Base-by-base conservation (phyloP, 192 early-diverging fungal species). In the Jimgerdemannia flammicorona region DNA sequence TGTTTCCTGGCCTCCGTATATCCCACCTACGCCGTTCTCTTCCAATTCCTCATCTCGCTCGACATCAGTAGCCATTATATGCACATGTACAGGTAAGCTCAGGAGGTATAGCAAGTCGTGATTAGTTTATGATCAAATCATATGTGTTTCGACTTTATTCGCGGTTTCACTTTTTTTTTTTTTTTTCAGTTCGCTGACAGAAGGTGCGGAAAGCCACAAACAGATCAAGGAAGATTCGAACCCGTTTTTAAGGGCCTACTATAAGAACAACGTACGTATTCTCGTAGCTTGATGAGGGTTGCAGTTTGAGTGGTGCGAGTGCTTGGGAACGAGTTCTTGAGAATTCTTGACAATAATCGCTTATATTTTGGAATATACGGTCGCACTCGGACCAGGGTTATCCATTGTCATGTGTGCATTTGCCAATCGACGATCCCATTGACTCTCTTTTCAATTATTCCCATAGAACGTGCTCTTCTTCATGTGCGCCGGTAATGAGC, bases 51-150 rank as follows among this genome's bases (percentile, higher is more conserved):
- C 65, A 95, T 97, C 72, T 89, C 95, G 3, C 88, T 99, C 67
- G 98, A 99, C 76, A 89, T 99, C 44, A 93, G 92, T 75, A 94
- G 93, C 75, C 98, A 99, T 80, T 99, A 99, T 78, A 93, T 98
- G 90, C 98, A 99, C 67, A 99, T 99, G 96, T 97, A 97, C 84
- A 89, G 92, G 91, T 92, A 84, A 80, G 78, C 41, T 20, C 11
- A 29, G 39, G 29, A 29, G 29, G 29, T 29, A 29, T 29, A 1
- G 29, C 29, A 29, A 29, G 29, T 29, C 29, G 29, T 29, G 29
- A 29, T 29, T 29, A 29, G 29, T 29, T 29, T 29, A 29, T 29
- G 29, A 29, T 29, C 29, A 1, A 29, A 29, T 29, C 29, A 29
- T 29, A 29, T 29, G 29, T 1, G 29, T 29, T 29, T 29, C 29